Evolutionary conservation across 139 green algal species (phyloP).

Genomic region (Chlorokybus atmophyticus): DNA sequence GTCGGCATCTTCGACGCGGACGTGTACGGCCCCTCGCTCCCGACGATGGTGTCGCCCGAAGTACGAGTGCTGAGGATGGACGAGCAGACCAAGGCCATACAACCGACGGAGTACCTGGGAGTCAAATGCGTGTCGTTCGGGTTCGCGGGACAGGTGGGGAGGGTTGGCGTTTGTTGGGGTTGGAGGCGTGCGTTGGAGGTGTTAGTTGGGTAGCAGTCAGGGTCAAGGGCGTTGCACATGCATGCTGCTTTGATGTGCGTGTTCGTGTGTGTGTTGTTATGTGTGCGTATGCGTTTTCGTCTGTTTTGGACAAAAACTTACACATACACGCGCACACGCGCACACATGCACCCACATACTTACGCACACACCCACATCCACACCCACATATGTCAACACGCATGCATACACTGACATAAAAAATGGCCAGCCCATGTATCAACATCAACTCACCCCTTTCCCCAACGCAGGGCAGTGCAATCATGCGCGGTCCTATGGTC

Average conservation of each 20-base stretch:
- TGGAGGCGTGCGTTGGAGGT: not conserved
- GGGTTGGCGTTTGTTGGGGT: not conserved
- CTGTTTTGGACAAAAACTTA: too few relatives aligned
- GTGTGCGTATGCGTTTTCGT: too few relatives aligned
- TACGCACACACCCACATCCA: too few relatives aligned
- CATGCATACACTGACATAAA: too few relatives aligned
- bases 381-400: too few relatives aligned
- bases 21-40: constrained; percentile 89
- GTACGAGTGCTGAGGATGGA: constrained; percentile 43
- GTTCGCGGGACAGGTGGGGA: constrained; percentile 65
- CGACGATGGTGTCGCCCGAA: constrained; percentile 85
- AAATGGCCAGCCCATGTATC: too few relatives aligned
- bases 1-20: constrained; percentile 95
- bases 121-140: constrained; percentile 96
- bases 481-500: constrained; percentile 98
- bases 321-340: too few relatives aligned
- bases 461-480: constrained; percentile 67
- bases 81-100: constrained; percentile 43
- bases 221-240: too few relatives aligned
- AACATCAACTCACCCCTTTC: too few relatives aligned
- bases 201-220: too few relatives aligned
- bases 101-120: constrained; percentile 77
- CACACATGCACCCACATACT: too few relatives aligned
- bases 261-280: too few relatives aligned
- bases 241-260: not conserved